Evolutionary conservation across 176 grass and related monocot species (phyloP).

Genomic region (Calamus simplicifolius): DNA sequence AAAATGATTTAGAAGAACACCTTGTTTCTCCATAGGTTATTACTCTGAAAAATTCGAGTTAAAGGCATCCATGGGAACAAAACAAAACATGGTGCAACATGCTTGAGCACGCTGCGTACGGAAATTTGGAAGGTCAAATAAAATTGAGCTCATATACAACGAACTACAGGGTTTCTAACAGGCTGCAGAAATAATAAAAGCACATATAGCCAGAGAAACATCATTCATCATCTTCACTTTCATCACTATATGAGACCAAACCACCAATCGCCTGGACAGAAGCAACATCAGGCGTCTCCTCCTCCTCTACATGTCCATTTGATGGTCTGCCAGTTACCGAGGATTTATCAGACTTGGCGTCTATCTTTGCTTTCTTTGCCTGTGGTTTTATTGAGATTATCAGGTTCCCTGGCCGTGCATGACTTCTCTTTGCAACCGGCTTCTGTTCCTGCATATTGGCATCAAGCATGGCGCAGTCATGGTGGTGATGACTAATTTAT

Average conservation of each 20-base stretch:
- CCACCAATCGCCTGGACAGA: constrained; percentile 18
- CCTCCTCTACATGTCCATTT: constrained; percentile 21
- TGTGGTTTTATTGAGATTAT: constrained; percentile 85
- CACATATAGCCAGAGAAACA: neutral
- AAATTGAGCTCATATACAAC: too few relatives aligned
- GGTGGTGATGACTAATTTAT: too few relatives aligned
- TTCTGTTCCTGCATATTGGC: constrained; percentile 25
- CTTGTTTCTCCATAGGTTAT: too few relatives aligned
- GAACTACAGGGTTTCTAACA: too few relatives aligned
- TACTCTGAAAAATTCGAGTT: too few relatives aligned
- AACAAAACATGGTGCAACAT: too few relatives aligned
- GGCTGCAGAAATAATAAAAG: too few relatives aligned
- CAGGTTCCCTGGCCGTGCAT: constrained; percentile 43
- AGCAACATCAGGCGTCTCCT: constrained; percentile 17
- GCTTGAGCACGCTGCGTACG: too few relatives aligned
- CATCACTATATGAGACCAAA: constrained; percentile 57
- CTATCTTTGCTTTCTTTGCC: constrained; percentile 70
- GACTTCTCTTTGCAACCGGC: constrained; percentile 45
- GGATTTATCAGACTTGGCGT: constrained; percentile 11
- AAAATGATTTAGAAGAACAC: too few relatives aligned
- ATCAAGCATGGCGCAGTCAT: too few relatives aligned
- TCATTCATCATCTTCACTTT: constrained; percentile 47
- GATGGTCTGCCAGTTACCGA: constrained; percentile 9
- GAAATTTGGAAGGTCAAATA: too few relatives aligned
- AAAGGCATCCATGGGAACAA: too few relatives aligned